Evolutionary conservation across 305 asterid species (phyloP), one percentile per base, ranked within the genome.

Genomic region (Fraxinus greggii): DNA sequence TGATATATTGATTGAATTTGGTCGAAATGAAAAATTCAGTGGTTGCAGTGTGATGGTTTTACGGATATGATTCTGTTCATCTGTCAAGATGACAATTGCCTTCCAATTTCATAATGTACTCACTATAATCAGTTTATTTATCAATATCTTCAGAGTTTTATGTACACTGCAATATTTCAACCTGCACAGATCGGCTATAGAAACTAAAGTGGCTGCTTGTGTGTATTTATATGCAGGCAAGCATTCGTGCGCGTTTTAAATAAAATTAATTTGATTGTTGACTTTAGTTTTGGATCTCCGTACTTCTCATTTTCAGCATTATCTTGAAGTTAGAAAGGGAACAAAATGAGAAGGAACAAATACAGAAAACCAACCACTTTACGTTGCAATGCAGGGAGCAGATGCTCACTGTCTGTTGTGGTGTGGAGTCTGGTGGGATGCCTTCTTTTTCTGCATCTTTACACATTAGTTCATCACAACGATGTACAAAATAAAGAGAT

Each of bases 381-480:
- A 85, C 84, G 51, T 91, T 93, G 92, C 90, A 86, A 89, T 94
- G 94, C 94, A 92, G 95, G 97, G 87, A 89, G 89, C 89, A 90
- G 92, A 90, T 92, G 97, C 88, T 90, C 95, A 9, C 79, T 86
- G 51, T 65, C 88, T 32, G 35, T 82, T 84, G 35, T 87, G 35
- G 78, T 90, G 80, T 94, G 98, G 93, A 86, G 91, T 89, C 82
- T 96, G 56, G 91, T 91, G 2, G 98, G 97, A 29, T 91, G 84
- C 84, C 86, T 96, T 78, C 74, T 96, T 59, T 56, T 89, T 72
- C 91, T 96, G 85, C 97, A 93, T 33, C 83, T 96, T 0, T 90
- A 87, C 86, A 90, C 88, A 74, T 85, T 92, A 69, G 73, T 86
- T 83, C 79, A 79, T n/a, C 92, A 86, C 80, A 83, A 86, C 10